A percentile compares a stretch with the other conserved stretches of the same genome.
Conservation (phyloP, 306 rosid genomes). For the Biancaea sappan region DNA sequence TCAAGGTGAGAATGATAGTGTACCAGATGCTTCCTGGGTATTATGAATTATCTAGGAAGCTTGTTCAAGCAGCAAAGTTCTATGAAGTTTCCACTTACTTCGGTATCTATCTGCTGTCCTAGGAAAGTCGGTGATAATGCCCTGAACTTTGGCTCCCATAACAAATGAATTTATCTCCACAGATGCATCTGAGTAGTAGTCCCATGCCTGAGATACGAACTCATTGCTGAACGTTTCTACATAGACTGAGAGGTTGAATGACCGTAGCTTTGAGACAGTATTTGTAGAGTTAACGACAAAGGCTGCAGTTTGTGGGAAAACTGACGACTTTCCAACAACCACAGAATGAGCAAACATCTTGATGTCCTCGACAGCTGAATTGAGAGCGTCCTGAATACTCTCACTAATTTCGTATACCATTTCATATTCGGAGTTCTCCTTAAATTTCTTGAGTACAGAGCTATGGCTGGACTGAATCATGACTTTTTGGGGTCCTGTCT, state of each 20-base stretch:
- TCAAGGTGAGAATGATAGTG: background rate
- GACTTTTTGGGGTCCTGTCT: slow-evolving; percentile 46
- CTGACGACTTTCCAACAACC: slow-evolving; percentile 62
- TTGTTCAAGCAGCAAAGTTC: slow-evolving; percentile 24
- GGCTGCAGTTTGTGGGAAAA: slow-evolving; percentile 43
- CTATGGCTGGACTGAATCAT: slow-evolving; percentile 79
- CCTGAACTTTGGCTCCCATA: slow-evolving; percentile 49
- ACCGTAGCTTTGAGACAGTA: slow-evolving; percentile 46
- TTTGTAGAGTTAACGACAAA: slow-evolving; percentile 49
- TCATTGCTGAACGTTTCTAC: slow-evolving; percentile 84
- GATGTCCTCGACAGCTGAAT: slow-evolving; percentile 55
- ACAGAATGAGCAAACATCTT: slow-evolving; percentile 76
- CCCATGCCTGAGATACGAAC: slow-evolving; percentile 95
- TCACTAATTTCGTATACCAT: slow-evolving; percentile 69
- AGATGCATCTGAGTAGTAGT: slow-evolving; percentile 81
- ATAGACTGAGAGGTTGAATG: slow-evolving; percentile 59
- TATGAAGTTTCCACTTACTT: slow-evolving; percentile 58
- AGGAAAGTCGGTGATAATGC: slow-evolving; percentile 82
- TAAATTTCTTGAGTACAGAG: slow-evolving; percentile 62
- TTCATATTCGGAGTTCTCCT: slow-evolving; percentile 54
- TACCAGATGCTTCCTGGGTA: background rate
- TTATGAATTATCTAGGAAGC: background rate
- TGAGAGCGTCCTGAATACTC: slow-evolving; percentile 42
- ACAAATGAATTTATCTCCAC: slow-evolving; percentile 79
- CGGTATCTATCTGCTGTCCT: slow-evolving; percentile 77